These are phyloP conservation scores for Lycium barbarum DNA, from an alignment of 257 asterid species.

Conservation along the genomic window DNA sequence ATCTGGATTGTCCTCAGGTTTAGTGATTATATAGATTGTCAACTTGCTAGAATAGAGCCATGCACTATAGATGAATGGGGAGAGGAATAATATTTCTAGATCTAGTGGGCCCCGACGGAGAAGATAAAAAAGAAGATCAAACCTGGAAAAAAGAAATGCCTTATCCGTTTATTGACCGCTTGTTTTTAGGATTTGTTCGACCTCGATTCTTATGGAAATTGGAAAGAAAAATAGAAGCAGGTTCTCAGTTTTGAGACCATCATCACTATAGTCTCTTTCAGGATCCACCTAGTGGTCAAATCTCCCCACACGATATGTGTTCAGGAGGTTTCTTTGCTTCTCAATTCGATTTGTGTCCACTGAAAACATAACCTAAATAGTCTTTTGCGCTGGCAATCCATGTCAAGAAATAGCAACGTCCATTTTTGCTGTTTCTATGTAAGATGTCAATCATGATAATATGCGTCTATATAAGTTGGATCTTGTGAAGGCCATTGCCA, in stretches of 20 bases:
- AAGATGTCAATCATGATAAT: not conserved
- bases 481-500: not conserved
- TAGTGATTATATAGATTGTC: not conserved
- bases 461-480: not conserved
- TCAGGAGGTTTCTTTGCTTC: not conserved
- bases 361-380: not conserved
- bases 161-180: not conserved
- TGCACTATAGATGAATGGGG: not conserved
- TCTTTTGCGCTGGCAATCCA: not conserved
- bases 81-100: not conserved
- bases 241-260: not conserved
- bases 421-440: not conserved
- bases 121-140: not conserved
- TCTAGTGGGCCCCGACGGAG: not conserved
- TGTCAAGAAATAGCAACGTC: not conserved
- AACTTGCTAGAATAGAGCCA: not conserved
- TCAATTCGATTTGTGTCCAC: not conserved
- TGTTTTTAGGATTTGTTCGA: not conserved
- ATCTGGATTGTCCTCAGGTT: not conserved
- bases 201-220: not conserved
- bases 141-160: not conserved
- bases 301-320: not conserved
- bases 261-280: not conserved
- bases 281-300: not conserved
- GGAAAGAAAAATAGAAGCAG: not conserved